A percentile compares a stretch with the other conserved stretches of the same genome.
phyloP scores from a whole-genome alignment of 2,329 filamentous ascomycete species.

The Lachnum nothofagi region DNA sequence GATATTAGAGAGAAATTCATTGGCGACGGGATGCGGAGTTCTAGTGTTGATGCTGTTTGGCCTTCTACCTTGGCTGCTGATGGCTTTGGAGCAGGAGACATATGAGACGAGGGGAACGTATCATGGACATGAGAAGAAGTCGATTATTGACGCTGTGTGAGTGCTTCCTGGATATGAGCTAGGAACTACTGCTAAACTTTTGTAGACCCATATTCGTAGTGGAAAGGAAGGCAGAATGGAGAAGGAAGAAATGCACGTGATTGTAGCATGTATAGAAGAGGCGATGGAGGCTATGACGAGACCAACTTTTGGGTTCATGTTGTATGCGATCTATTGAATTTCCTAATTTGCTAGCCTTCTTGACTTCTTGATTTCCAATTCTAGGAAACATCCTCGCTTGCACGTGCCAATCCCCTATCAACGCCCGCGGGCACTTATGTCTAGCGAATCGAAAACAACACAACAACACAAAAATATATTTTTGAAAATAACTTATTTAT shows the following conservation, averaged over 20 bases:
- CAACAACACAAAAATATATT: too few species aligned
- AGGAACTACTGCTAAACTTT: neutral
- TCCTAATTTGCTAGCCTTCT: too few species aligned
- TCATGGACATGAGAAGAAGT: conserved; percentile 27
- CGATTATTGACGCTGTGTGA: conserved; percentile 18
- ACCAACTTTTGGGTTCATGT: too few species aligned
- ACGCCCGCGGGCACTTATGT: too few species aligned
- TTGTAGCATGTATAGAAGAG: neutral
- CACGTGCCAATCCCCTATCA: too few species aligned
- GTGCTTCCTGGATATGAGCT: neutral
- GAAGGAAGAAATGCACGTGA: neutral
- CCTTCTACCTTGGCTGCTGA: conserved; percentile 27
- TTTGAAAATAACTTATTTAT: too few species aligned
- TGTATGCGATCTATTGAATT: too few species aligned
- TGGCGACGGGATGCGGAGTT: conserved; percentile 10
- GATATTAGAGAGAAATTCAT: conserved; percentile 18
- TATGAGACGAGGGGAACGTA: conserved; percentile 26
- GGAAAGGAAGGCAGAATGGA: neutral
- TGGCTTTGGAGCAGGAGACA: conserved; percentile 31
- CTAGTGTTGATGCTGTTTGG: conserved; percentile 18
- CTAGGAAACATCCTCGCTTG: too few species aligned
- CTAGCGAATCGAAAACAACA: too few species aligned
- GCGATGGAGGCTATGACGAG: too few species aligned
- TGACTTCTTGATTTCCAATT: too few species aligned
- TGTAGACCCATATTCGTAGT: neutral